These are phyloP conservation scores for Fremontodendron californicum DNA, from an alignment of 345 rosid species.

Conservation along the genomic window DNA sequence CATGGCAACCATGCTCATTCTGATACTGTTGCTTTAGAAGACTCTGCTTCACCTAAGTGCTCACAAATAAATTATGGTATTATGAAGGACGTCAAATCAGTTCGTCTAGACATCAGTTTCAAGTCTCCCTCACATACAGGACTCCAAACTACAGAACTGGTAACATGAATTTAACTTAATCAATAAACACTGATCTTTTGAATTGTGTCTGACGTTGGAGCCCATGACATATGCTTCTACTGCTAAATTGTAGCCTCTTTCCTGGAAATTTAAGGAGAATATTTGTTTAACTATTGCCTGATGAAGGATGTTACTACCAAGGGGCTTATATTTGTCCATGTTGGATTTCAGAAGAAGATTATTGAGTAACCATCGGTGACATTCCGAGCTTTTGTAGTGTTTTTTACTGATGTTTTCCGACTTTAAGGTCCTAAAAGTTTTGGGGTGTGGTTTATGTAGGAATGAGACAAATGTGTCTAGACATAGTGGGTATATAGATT, in stretches of 20 bases:
- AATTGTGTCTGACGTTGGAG: neutral
- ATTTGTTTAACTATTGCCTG: neutral
- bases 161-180: slow-evolving; percentile 20
- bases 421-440: neutral
- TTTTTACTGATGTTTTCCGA: neutral
- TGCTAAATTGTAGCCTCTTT: neutral
- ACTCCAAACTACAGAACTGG: slow-evolving; percentile 90
- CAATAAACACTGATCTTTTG: neutral
- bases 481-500: neutral
- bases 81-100: slow-evolving; percentile 52
- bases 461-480: neutral
- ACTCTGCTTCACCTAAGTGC: slow-evolving; percentile 45
- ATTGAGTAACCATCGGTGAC: neutral
- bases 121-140: slow-evolving; percentile 92
- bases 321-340: neutral
- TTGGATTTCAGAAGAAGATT: neutral
- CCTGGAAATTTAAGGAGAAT: neutral
- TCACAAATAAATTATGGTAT: slow-evolving; percentile 30
- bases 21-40: slow-evolving; percentile 48
- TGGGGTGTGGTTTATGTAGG: neutral
- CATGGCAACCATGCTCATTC: slow-evolving; percentile 34
- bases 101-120: slow-evolving; percentile 90
- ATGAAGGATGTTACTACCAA: neutral
- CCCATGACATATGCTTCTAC: neutral
- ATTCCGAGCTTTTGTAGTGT: neutral